A percentile compares a stretch with the other conserved stretches of the same genome.
These are phyloP conservation scores for Hypericum androsaemum DNA, from an alignment of 345 rosid species.

Conservation along the genomic window DNA sequence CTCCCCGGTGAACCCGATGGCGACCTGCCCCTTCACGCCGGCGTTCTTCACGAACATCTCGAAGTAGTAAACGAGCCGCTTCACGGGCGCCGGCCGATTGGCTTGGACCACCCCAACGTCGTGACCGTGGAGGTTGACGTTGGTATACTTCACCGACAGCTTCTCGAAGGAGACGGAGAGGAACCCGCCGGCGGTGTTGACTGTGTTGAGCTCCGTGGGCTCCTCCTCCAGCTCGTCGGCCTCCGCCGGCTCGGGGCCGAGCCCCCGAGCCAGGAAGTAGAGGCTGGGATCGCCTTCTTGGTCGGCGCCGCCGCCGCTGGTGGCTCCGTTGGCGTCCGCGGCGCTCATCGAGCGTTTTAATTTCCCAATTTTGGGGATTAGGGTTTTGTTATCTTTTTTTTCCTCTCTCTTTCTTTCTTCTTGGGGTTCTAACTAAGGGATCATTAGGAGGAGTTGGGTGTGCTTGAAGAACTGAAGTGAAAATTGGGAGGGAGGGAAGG, in stretches of 20 bases:
- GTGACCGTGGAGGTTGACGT: conserved; percentile 53
- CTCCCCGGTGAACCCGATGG: conserved; percentile 77
- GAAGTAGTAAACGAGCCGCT: conserved; percentile 72
- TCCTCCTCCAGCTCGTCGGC: conserved; percentile 48
- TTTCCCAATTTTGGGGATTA: too few species aligned
- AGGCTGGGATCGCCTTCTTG: conserved; percentile 36
- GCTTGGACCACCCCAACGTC: conserved; percentile 89
- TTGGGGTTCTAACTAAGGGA: too few species aligned
- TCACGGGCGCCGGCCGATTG: conserved; percentile 65
- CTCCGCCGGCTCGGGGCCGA: conserved; percentile 13
- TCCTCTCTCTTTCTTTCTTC: too few species aligned
- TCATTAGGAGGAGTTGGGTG: too few species aligned
- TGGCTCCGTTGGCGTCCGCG: background rate
- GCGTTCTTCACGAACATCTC: conserved; percentile 79
- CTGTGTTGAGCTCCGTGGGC: conserved; percentile 80
- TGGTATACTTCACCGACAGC: conserved; percentile 64
- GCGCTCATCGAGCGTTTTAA: too few species aligned
- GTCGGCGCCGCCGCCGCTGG: conserved; percentile 6
- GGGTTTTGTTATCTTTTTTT: too few species aligned
- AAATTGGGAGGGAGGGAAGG: too few species aligned
- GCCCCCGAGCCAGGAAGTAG: conserved; percentile 37
- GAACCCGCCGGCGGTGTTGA: conserved; percentile 83
- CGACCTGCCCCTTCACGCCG: conserved; percentile 65
- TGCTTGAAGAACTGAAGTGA: too few species aligned
- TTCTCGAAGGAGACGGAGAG: conserved; percentile 69